These are phyloP conservation scores for Penicillium sp. DNA, from an alignment of 2,329 filamentous ascomycete genomes.

Conservation along the genomic window DNA sequence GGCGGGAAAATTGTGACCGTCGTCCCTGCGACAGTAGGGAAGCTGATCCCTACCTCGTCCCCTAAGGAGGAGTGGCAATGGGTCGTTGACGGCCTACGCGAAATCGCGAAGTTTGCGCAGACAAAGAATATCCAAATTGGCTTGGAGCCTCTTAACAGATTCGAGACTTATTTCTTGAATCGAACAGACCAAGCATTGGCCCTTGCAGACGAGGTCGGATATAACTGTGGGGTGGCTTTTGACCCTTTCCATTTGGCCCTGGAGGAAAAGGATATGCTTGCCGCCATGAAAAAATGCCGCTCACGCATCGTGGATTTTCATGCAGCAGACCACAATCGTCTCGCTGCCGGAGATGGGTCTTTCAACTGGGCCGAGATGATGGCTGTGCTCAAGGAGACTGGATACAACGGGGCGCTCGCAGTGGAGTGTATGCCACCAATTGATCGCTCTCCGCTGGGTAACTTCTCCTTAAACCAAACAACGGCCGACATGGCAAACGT, in stretches of 20 bases:
- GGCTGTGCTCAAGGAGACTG: background rate
- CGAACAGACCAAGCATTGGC: conserved; percentile 7
- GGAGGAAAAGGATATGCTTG: conserved; percentile 9
- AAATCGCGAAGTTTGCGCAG: conserved; percentile 3
- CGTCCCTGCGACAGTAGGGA: conserved; percentile 6
- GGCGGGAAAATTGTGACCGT: conserved; percentile 8
- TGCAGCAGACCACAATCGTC: conserved; percentile 9
- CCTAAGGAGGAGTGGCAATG: conserved; percentile 7
- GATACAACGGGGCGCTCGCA: conserved; percentile 6
- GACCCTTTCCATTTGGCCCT: conserved; percentile 10
- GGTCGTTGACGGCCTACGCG: conserved; percentile 6
- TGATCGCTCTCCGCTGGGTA: conserved; percentile 6
- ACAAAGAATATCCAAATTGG: conserved; percentile 5
- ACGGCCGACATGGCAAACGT: background rate
- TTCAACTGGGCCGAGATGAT: conserved; percentile 8
- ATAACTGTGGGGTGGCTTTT: conserved; percentile 9
- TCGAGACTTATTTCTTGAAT: conserved; percentile 11
- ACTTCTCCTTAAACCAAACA: background rate
- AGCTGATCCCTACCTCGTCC: background rate
- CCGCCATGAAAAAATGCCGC: conserved; percentile 2
- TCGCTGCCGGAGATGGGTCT: conserved; percentile 8
- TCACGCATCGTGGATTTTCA: conserved; percentile 7
- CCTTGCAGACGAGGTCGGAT: conserved; percentile 1
- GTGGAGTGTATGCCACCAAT: conserved; percentile 11
- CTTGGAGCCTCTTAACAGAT: conserved; percentile 9